Percentiles rank a stretch among this genome's conserved stretches.
These are phyloP conservation scores for Astragalus glycyphyllos DNA, from an alignment of 306 rosid species.

Conservation along the genomic window DNA sequence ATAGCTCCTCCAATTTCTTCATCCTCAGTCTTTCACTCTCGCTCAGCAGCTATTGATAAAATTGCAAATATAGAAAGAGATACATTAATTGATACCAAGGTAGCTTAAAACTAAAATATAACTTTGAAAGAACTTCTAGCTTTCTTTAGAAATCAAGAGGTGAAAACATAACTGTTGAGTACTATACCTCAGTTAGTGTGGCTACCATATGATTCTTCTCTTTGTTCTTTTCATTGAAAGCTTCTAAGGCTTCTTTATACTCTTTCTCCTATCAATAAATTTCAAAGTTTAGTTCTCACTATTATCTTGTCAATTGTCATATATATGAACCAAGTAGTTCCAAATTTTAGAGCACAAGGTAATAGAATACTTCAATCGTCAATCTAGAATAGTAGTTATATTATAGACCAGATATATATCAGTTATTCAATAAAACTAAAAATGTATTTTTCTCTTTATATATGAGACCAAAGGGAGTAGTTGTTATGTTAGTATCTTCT, in stretches of 20 bases:
- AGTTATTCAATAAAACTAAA: too few species aligned
- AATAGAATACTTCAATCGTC: not conserved
- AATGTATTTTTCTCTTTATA: too few species aligned
- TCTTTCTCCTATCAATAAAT: constrained; percentile 75
- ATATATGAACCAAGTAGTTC: not conserved
- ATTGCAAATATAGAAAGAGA: constrained; percentile 15
- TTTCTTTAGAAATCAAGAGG: not conserved
- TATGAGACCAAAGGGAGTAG: too few species aligned
- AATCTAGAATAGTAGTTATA: not conserved
- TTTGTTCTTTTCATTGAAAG: constrained; percentile 74
- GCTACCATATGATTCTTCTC: constrained; percentile 75
- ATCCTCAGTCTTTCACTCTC: constrained; percentile 85
- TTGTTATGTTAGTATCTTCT: too few species aligned
- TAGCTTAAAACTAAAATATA: not conserved
- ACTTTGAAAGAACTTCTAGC: not conserved
- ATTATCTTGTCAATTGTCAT: not conserved
- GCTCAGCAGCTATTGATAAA: constrained; percentile 59
- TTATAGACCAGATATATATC: too few species aligned
- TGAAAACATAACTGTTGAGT: constrained; percentile 26
- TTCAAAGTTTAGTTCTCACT: constrained; percentile 4
- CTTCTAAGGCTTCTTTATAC: constrained; percentile 74
- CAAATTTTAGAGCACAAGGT: not conserved
- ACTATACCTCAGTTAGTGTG: constrained; percentile 75
- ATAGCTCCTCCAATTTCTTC: constrained; percentile 84
- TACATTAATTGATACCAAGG: constrained; percentile 1